Evolutionary conservation across 345 rosid genomes (phyloP).

Genomic region (Populus davidiana): DNA sequence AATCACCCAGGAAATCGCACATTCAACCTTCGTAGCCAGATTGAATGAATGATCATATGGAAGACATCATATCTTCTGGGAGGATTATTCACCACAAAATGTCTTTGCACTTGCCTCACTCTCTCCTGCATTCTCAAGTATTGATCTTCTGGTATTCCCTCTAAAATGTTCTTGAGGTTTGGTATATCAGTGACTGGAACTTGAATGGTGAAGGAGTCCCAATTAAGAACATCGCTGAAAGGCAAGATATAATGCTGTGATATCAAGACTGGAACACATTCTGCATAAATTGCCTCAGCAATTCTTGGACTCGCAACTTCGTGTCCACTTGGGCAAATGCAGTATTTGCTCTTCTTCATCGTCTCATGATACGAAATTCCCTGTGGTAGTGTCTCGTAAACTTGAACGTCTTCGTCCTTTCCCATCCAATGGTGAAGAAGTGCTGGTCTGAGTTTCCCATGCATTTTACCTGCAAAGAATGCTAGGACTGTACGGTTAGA

Average conservation of each 20-base stretch:
- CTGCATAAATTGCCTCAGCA: constrained; percentile 65
- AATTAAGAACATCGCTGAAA: constrained; percentile 65
- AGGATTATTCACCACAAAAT: constrained; percentile 58
- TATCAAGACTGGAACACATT: constrained; percentile 66
- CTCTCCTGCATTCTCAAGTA: constrained; percentile 39
- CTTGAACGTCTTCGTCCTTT: constrained; percentile 41
- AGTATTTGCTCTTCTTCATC: constrained; percentile 46
- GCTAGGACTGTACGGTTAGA: constrained; percentile 35
- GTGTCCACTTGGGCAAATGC: constrained; percentile 79
- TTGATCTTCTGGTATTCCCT: constrained; percentile 41
- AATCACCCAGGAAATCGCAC: constrained; percentile 12
- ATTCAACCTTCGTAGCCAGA: constrained; percentile 72
- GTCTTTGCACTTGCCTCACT: constrained; percentile 51
- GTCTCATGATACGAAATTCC: constrained; percentile 33
- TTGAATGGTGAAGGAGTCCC: constrained; percentile 55
- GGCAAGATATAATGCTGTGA: constrained; percentile 56
- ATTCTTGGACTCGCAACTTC: constrained; percentile 87
- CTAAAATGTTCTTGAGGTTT: constrained; percentile 45
- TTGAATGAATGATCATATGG: constrained; percentile 65
- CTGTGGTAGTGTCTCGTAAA: constrained; percentile 45
- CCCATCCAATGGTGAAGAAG: constrained; percentile 47
- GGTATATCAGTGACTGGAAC: constrained; percentile 51
- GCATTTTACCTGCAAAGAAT: constrained; percentile 47
- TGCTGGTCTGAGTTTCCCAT: constrained; percentile 38
- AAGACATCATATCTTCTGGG: constrained; percentile 68